Evolutionary conservation across 371 early-diverging fungal species (phyloP), one percentile per base, ranked within the genome.

Genomic region (Coemansia sp.): DNA sequence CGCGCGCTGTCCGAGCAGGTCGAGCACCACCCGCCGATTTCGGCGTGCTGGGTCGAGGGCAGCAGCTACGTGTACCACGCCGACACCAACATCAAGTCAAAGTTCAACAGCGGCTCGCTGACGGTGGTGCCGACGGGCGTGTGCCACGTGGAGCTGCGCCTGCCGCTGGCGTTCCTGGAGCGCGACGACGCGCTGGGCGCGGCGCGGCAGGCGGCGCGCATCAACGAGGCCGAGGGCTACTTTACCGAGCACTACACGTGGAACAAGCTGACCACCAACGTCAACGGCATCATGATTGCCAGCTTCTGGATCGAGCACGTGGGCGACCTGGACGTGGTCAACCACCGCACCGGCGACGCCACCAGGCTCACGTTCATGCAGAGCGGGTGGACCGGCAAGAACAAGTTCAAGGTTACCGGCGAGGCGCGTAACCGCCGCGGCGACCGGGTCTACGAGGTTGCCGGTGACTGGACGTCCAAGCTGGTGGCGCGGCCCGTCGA

Each of bases 1-100:
- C 80, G 93, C 31, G 91, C 89, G 66, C 58, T 93, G 30, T 87
- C 90, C 0, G 93, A 93, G 75, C 93, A 93, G 74, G 93, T 93
- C 11, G 81, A 82, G 55, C 93, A 93, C 67, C 93, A 93, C 64
- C 93, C 93, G 85, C 93, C 93, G 2, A 86, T 92, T 54, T 86
- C 86, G 39, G 93, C 93, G 2, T 92, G 91, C 77, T 85, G 87
- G 79, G 88, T 88, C 59, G 93, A 93, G 51, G 88, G 89, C 9
- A 82, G 86, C 7, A 84, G 86, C 73, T 93, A 88, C 67, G 73
- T 80, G 31, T 91, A 89, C 61, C 90, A 87, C 65, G 87, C 90
- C 9, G 90, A 93, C 67, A 88, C 89, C 20, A 84, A 88, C 61
- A 87, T 91, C 36, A 86, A 86, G 63, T 84, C 86, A 62, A 86